Base-by-base conservation (phyloP, 495 filamentous ascomycete species). In the Terfezia boudieri region DNA sequence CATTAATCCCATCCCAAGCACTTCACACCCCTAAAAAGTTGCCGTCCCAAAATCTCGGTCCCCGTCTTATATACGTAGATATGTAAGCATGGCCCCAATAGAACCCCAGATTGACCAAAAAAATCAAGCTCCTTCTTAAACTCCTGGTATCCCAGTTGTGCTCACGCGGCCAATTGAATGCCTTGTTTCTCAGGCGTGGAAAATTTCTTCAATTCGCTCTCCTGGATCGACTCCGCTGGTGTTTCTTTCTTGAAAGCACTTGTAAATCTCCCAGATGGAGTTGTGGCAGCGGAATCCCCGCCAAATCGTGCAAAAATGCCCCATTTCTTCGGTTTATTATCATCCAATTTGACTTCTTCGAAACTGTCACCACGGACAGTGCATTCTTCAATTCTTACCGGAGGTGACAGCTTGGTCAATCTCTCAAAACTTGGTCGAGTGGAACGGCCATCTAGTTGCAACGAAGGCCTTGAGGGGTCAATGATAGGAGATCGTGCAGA, bases 261-360 rank as follows among this genome's bases (percentile, higher is more conserved):
- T 32, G 26, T 32, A 32, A 32, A 32, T 32, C 26, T 32, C 26
- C 20, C 43, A 9, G 49, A n/a, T 8, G 46, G 22, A 49, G 62
- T 57, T 22, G 46, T 49, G 8, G 56, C 49, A 5, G 59, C 49
- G 37, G 64, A 62, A 48, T 65, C 62, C 8, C 52, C 82, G 51
- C 81, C 81, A 63, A 98, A 90, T 52, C 86, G 83, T 22, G 83
- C 72, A 59, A 96, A 94, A 57, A 96, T 76, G 36, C 86, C 73
- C 56, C 78, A 80, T 68, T 83, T 90, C 72, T 88, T 94, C 1
- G 72, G 71, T 41, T 66, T 50, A 59, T 57, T 41, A 12, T 86
- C 84, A 56, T 81, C 78, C 16, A 98, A 70, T 0, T 84, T 86
- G 4, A 98, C 84, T 8, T 98, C 92, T 64, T 96, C 90, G 63